Percentiles rank a stretch among this genome's conserved stretches.
Conservation (phyloP, 352 stramenopile species). For the Aphanomyces invadans region DNA sequence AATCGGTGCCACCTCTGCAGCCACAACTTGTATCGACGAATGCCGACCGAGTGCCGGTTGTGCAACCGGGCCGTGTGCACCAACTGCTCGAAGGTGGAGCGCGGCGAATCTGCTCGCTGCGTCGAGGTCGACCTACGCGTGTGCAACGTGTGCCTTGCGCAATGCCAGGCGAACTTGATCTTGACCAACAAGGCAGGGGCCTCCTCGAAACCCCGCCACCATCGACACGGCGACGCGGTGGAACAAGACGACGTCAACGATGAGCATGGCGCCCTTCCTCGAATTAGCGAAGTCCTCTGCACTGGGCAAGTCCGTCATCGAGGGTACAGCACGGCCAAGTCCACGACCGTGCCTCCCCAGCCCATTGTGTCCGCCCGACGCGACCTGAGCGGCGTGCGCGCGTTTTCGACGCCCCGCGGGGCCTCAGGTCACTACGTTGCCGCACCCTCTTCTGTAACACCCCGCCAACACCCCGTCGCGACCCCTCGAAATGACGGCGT, state of each 20-base stretch:
- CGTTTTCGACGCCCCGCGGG: background rate
- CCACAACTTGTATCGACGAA: background rate
- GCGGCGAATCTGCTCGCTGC: constrained; percentile 3
- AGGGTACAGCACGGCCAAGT: background rate
- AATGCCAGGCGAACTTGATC: constrained; percentile 17
- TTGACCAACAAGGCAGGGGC: constrained; percentile 10
- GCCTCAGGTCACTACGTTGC: background rate
- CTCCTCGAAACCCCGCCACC: no score
- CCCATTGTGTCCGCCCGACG: background rate
- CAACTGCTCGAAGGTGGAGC: constrained; percentile 10
- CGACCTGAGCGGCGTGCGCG: background rate
- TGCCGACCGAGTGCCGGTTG: constrained; percentile 4
- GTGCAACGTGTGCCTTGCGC: constrained; percentile 11
- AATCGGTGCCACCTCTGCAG: background rate
- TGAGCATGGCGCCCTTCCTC: background rate
- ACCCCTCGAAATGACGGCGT: no score
- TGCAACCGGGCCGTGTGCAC: constrained; percentile 8
- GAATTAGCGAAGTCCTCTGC: background rate
- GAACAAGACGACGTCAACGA: background rate
- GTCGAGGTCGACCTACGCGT: constrained; percentile 4
- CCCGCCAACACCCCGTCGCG: no score
- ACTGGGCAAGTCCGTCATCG: background rate
- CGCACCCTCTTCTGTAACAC: no score
- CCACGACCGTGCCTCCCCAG: background rate
- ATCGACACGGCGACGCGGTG: no score